Conservation (phyloP, 306 rosid species). For the Prunus kanzakura region DNA sequence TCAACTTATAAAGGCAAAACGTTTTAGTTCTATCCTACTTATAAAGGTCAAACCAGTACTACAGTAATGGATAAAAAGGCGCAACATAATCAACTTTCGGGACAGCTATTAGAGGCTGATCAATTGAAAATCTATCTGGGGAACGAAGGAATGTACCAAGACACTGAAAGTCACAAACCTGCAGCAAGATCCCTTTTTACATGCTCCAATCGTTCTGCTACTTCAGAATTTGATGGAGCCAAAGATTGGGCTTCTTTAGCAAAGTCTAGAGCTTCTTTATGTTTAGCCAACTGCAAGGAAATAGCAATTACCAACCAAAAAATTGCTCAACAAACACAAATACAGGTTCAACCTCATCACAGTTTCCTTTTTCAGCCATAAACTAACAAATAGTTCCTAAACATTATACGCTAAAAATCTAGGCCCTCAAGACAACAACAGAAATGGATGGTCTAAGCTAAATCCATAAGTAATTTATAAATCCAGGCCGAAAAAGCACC, state of each 20-base stretch:
- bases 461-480: background rate
- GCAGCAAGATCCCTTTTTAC: conserved; percentile 68
- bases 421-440: background rate
- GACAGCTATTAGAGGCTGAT: no score
- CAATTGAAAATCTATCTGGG: background rate
- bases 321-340: conserved; percentile 8
- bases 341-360: conserved; percentile 6
- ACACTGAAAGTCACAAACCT: conserved; percentile 46
- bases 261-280: conserved; percentile 82
- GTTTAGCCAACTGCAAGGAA: conserved; percentile 71
- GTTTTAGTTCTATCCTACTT: background rate
- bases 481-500: background rate
- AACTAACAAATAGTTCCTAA: background rate
- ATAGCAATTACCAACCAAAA: conserved; percentile 19
- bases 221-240: conserved; percentile 68
- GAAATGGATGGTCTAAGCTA: background rate
- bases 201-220: conserved; percentile 67
- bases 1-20: no score
- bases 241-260: conserved; percentile 62
- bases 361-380: conserved; percentile 13
- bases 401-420: background rate
- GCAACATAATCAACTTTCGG: no score
- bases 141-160: conserved; percentile 9
- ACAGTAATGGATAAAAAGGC: background rate
- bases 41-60: background rate